Evolutionary conservation across 2,329 filamentous ascomycete genomes (phyloP), one percentile per base, ranked within the genome.

Genomic region (Epichloe hybrida): DNA sequence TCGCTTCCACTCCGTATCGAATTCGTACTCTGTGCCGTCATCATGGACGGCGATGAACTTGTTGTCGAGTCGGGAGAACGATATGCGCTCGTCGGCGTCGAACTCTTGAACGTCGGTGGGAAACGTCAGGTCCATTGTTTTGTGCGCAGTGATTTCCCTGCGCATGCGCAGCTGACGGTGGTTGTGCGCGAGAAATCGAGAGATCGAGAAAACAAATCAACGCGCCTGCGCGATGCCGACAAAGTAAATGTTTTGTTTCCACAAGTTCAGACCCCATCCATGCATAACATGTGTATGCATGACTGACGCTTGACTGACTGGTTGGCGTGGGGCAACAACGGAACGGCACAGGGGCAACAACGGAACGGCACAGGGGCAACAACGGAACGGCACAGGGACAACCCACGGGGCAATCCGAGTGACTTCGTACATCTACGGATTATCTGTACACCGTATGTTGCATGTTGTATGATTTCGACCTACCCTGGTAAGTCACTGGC

Each of bases 11-110:
- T 73, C 75, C 47, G 76, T 69, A 66, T 94, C 83, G 70, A 84
- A 96, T 64, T 90, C 86, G 70, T 84, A 95, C 66, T 95, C 90
- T 54, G 81, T 78, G 49, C 88, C 88, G 63, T 93, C 83, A 46
- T 89, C 86, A 52, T 87, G 84, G 54, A 95, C 89, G 7, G 93
- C 80, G 49, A 93, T 79, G 70, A 84, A 91, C 64, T 88, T 91
- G 62, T 81, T 76, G 67, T 91, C 84, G 54, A 88, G 74, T 63
- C 80, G 86, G n/a, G 87, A 91, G 70, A 84, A 95, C 5, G 88
- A 91, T 61, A 95, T 86, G 58, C 90, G 85, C 31, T 86, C 78
- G 64, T 95, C 89, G 52, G 71, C 71, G 59, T 84, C 82, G 64
- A 95, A 94, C 46, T 85, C 77, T 51, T 78, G 74, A 13, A 77